Conservation (phyloP, 1,139 yeast species). For the Wickerhamiella infanticola region DNA sequence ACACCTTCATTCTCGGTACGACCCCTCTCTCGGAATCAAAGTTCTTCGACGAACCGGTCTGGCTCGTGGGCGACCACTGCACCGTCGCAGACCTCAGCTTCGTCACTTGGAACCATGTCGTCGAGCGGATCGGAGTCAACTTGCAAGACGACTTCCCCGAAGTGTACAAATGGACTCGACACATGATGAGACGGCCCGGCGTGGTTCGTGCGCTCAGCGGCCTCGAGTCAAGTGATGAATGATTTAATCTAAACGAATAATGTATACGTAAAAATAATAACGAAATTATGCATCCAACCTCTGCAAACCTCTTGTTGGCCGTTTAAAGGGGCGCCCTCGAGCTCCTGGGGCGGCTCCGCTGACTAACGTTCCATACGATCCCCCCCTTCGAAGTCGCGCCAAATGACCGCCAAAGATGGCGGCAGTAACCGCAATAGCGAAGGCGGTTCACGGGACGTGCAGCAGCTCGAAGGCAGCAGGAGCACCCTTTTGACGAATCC, state of each 20-base stretch:
- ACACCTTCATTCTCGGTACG: conserved; percentile 76
- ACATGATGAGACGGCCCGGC: conserved; percentile 24
- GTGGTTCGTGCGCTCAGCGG: conserved; percentile 24
- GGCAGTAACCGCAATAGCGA: not conserved
- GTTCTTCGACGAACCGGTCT: conserved; percentile 84
- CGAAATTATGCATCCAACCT: not conserved
- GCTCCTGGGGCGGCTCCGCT: too few species aligned
- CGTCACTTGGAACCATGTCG: conserved; percentile 96
- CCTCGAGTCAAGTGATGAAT: conserved; percentile 6
- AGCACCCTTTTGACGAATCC: conserved; percentile 17
- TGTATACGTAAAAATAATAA: not conserved
- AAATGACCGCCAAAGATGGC: not conserved
- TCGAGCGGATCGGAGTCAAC: conserved; percentile 80
- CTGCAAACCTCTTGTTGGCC: not conserved
- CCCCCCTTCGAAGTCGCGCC: too few species aligned
- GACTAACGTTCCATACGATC: too few species aligned
- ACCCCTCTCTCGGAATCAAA: conserved; percentile 76
- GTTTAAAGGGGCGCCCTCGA: too few species aligned
- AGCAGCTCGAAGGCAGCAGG: not conserved
- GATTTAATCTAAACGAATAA: not conserved
- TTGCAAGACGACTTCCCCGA: conserved; percentile 83
- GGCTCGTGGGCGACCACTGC: conserved; percentile 86
- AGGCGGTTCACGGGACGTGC: too few species aligned
- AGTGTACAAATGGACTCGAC: conserved; percentile 78
- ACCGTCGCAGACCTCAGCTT: conserved; percentile 85